Conservation (phyloP, 1,284 basidiomycete species). For the Stygiomarasmius scandens region DNA sequence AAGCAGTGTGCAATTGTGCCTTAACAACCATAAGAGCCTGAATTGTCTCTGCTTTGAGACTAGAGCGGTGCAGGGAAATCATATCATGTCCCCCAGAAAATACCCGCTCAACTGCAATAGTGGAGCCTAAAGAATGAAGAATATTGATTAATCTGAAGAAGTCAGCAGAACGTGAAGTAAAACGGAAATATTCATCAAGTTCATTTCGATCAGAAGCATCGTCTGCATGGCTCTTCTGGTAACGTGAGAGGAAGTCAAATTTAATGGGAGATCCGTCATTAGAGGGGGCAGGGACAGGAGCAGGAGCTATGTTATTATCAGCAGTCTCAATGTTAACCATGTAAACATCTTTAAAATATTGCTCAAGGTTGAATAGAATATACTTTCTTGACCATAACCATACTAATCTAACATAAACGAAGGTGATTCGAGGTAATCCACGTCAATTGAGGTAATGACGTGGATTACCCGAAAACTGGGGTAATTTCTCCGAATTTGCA, state of each 20-base stretch:
- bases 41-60: conserved; percentile 12
- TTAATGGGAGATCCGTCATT: neutral
- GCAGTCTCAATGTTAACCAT: no score
- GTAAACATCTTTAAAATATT: no score
- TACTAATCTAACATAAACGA: no score
- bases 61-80: conserved; percentile 7
- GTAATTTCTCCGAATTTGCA: no score
- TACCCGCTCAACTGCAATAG: conserved; percentile 11
- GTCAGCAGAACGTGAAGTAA: conserved; percentile 13
- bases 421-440: no score
- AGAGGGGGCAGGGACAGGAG: no score
- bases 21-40: conserved; percentile 12
- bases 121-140: conserved; percentile 6
- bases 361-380: no score
- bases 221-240: conserved; percentile 1
- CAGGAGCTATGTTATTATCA: no score
- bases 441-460: no score
- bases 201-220: conserved; percentile 14
- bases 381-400: no score
- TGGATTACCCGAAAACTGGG: no score
- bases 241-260: conserved; percentile 16
- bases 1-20: conserved; percentile 5
- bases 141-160: conserved; percentile 8
- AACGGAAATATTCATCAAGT: conserved; percentile 23
- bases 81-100: conserved; percentile 12